Conservation (phyloP, 2,329 filamentous ascomycete genomes). For the Fusarium heterosporum region DNA sequence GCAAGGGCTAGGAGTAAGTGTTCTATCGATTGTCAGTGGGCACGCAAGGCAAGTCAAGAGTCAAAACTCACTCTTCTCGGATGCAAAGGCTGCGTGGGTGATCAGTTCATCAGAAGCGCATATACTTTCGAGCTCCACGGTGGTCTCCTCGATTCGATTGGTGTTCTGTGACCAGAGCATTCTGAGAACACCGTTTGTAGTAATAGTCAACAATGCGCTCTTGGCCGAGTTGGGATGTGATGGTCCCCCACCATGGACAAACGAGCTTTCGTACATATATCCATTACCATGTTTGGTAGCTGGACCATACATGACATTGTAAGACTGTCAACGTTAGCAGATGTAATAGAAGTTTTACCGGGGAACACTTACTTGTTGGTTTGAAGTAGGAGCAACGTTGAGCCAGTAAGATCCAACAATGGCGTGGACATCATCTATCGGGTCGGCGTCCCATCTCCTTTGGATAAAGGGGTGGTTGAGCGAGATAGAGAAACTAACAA, state of each 20-base stretch:
- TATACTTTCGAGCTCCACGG: conserved; percentile 79
- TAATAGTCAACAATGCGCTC: conserved; percentile 81
- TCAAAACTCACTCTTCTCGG: conserved; percentile 73
- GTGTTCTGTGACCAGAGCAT: conserved; percentile 83
- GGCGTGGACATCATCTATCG: conserved; percentile 78
- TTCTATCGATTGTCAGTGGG: conserved; percentile 52
- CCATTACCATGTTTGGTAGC: conserved; percentile 70
- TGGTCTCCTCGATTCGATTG: conserved; percentile 76
- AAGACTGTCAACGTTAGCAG: conserved; percentile 45
- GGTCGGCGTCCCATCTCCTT: conserved; percentile 73
- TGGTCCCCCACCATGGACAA: conserved; percentile 75
- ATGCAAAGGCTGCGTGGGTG: conserved; percentile 80
- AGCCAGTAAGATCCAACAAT: conserved; percentile 92
- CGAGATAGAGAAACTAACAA: conserved; percentile 77
- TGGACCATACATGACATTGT: conserved; percentile 67
- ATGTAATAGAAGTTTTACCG: neutral
- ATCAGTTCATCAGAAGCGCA: conserved; percentile 79
- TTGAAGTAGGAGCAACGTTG: conserved; percentile 61
- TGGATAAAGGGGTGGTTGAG: conserved; percentile 77
- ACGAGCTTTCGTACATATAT: conserved; percentile 77
- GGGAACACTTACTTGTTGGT: conserved; percentile 51
- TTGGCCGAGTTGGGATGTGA: conserved; percentile 78
- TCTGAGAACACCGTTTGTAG: conserved; percentile 77
- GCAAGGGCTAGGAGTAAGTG: conserved; percentile 74
- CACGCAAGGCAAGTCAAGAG: neutral